Percentiles rank a stretch among this genome's conserved stretches.
Conservation (phyloP, 2,329 filamentous ascomycete species). For the Epichloe sp. region DNA sequence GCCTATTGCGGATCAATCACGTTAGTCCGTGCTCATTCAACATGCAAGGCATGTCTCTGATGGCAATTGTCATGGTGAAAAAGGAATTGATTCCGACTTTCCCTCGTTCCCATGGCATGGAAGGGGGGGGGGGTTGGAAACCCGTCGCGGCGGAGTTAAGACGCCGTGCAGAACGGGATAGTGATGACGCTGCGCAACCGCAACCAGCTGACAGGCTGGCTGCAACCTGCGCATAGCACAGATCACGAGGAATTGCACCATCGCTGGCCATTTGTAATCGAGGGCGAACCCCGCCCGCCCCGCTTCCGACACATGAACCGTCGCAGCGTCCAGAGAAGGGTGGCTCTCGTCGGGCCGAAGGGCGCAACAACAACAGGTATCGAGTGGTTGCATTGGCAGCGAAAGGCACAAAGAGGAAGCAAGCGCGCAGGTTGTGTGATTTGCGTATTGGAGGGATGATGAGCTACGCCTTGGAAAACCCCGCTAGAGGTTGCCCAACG, state of each 20-base stretch:
- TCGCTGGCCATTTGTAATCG: slow-evolving; percentile 34
- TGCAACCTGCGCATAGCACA: slow-evolving; percentile 12
- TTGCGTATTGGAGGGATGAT: background rate
- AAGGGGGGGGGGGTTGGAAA: background rate
- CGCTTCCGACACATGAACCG: slow-evolving; percentile 15
- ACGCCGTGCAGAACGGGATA: background rate
- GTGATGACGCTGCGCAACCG: background rate
- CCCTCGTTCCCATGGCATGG: background rate
- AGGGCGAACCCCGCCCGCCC: slow-evolving; percentile 9
- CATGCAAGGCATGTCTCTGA: background rate
- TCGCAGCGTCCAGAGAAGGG: slow-evolving; percentile 5
- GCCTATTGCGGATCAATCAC: slow-evolving; percentile 33
- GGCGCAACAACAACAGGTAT: background rate
- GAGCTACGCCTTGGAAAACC: background rate
- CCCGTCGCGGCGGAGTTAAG: background rate
- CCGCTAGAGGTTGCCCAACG: background rate
- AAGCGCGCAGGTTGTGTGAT: slow-evolving; percentile 3
- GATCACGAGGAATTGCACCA: slow-evolving; percentile 52
- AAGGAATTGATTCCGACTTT: too few species aligned
- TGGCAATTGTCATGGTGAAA: too few species aligned
- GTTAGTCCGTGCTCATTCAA: slow-evolving; percentile 4
- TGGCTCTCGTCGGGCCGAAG: background rate
- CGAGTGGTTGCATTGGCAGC: background rate
- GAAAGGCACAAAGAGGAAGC: background rate
- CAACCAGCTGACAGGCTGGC: background rate